phyloP scores from a whole-genome alignment of 805 yeast species.

The Pichia exigua region DNA sequence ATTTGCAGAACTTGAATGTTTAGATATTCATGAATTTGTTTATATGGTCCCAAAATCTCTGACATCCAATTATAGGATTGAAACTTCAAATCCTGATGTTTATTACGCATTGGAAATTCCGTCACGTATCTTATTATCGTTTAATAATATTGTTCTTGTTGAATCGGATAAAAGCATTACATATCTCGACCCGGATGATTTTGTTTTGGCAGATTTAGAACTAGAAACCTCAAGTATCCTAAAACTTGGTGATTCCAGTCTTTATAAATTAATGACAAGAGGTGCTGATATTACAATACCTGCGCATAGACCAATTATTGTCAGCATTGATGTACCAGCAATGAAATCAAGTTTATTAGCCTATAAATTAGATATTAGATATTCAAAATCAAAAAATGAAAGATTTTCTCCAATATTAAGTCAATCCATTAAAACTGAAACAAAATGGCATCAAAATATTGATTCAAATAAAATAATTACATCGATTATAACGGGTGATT shows the following conservation, averaged over 20 bases:
- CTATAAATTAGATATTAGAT: slow-evolving; percentile 32
- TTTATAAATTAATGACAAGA: slow-evolving; percentile 31
- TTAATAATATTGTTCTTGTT: slow-evolving; percentile 44
- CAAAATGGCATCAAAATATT: slow-evolving; percentile 68
- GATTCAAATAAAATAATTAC: slow-evolving; percentile 32
- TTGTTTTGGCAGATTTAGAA: slow-evolving; percentile 33
- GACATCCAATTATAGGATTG: slow-evolving; percentile 47
- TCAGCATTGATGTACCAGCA: slow-evolving; percentile 43
- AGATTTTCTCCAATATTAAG: slow-evolving; percentile 56
- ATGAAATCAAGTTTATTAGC: slow-evolving; percentile 58
- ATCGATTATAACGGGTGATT: slow-evolving; percentile 49
- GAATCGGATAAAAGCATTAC: slow-evolving; percentile 22
- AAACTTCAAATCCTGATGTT: slow-evolving; percentile 28
- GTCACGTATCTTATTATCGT: slow-evolving; percentile 32
- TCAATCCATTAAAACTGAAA: slow-evolving; percentile 61
- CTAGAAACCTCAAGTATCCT: slow-evolving; percentile 18
- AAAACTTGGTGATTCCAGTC: slow-evolving; percentile 25
- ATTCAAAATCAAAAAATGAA: slow-evolving; percentile 20
- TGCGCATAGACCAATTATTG: slow-evolving; percentile 35
- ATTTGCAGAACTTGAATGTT: slow-evolving; percentile 37
- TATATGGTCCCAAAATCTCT: slow-evolving; percentile 46
- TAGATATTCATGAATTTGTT: slow-evolving; percentile 33
- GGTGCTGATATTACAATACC: slow-evolving; percentile 36
- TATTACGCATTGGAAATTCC: slow-evolving; percentile 41
- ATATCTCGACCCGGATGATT: slow-evolving; percentile 18